Percentiles rank a stretch among this genome's conserved stretches.
Evolutionary conservation across 2,329 filamentous ascomycete species (phyloP).

Genomic region (Xylariaceae sp.): DNA sequence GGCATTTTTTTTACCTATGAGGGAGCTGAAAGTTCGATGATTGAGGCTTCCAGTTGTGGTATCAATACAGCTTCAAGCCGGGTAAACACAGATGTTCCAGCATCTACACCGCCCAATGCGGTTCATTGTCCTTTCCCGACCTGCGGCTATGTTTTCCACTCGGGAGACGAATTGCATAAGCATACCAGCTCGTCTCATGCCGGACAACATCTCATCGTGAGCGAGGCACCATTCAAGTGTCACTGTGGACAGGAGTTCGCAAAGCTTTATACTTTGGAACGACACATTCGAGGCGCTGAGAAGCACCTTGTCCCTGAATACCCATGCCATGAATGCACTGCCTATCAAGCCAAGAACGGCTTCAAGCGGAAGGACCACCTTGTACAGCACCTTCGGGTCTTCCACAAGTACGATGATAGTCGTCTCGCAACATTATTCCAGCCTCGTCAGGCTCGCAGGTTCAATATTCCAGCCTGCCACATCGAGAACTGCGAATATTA

Average conservation of each 20-base stretch:
- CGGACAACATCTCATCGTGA: background rate
- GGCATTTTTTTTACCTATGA: too few relatives aligned
- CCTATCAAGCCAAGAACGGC: slow-evolving; percentile 14
- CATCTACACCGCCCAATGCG: too few relatives aligned
- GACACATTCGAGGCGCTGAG: slow-evolving; percentile 4
- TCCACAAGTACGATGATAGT: slow-evolving; percentile 2
- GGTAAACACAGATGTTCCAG: too few relatives aligned
- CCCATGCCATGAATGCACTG: slow-evolving; percentile 17
- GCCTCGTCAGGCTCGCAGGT: background rate
- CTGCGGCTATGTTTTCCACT: background rate
- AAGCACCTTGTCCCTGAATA: background rate
- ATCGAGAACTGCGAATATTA: slow-evolving; percentile 20
- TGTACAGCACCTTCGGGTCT: slow-evolving; percentile 13
- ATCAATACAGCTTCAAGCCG: too few relatives aligned
- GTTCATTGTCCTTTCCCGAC: background rate
- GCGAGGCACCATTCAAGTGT: slow-evolving; percentile 12
- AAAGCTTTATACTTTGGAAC: slow-evolving; percentile 4
- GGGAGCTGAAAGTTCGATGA: too few relatives aligned
- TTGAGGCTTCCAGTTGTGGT: too few relatives aligned
- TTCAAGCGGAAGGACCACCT: slow-evolving; percentile 27
- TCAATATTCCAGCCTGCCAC: slow-evolving; percentile 6
- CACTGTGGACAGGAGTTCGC: slow-evolving; percentile 9
- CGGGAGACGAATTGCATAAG: background rate
- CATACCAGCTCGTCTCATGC: background rate
- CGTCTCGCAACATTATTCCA: slow-evolving; percentile 3